Percentiles rank a stretch among this genome's conserved stretches.
phyloP scores from a whole-genome alignment of 2,329 filamentous ascomycete genomes.

The Botryotinia calthae region DNA sequence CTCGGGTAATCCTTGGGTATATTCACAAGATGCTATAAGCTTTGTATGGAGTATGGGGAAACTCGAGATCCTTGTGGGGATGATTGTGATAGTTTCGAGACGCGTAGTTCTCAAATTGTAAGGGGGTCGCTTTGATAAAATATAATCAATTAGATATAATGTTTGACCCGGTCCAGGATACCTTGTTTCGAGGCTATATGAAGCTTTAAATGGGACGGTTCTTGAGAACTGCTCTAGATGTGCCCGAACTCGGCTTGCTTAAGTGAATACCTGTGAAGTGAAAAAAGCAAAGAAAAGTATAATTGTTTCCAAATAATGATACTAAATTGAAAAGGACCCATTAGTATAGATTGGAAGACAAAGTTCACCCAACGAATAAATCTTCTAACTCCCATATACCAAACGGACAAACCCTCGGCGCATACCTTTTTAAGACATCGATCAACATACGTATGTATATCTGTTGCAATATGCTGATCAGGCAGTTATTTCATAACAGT shows the following conservation, averaged over 20 bases:
- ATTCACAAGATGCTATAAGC: background rate
- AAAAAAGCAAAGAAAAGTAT: background rate
- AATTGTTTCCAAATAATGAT: slow-evolving; percentile 10
- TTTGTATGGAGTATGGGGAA: slow-evolving; percentile 5
- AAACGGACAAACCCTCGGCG: slow-evolving; percentile 1
- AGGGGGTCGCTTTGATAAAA: slow-evolving; percentile 9
- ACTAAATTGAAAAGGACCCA: slow-evolving; percentile 3
- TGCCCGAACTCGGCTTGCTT: background rate
- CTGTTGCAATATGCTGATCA: slow-evolving; percentile 1
- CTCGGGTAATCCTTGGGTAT: slow-evolving; percentile 6
- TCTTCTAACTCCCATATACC: background rate
- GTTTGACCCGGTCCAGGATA: slow-evolving; percentile 12
- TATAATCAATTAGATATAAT: background rate
- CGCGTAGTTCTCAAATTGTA: background rate
- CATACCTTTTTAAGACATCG: slow-evolving; percentile 21
- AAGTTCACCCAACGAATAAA: background rate
- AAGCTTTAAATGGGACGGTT: background rate
- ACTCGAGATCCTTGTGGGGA: background rate
- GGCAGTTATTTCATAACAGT: slow-evolving; percentile 5
- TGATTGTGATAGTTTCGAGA: background rate
- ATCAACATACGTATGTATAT: slow-evolving; percentile 11
- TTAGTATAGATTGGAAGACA: slow-evolving; percentile 11
- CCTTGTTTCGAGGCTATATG: background rate
- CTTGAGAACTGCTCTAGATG: slow-evolving; percentile 8
- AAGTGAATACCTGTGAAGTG: slow-evolving; percentile 12